These are phyloP conservation scores for Botrytis fabae DNA, from an alignment of 2,329 filamentous ascomycete species.

Conservation along the genomic window DNA sequence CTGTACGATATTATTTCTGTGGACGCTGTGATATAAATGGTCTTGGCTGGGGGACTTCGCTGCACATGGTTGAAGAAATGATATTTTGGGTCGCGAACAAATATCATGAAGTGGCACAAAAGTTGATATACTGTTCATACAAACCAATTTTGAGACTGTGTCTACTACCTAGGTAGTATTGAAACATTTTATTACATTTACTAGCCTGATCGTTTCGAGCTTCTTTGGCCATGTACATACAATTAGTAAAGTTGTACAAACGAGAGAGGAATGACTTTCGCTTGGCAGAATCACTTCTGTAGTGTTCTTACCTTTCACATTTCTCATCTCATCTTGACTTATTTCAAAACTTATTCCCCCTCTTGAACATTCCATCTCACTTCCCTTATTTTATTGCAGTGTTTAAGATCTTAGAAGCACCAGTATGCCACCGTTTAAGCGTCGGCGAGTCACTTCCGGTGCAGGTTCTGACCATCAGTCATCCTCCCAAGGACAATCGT, in stretches of 20 bases:
- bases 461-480: conserved; percentile 24
- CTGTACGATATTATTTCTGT: not conserved
- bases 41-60: not conserved
- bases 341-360: not conserved
- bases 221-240: not conserved
- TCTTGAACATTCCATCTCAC: not conserved
- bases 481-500: conserved; percentile 24
- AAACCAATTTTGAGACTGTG: not conserved
- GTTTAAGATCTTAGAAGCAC: not conserved
- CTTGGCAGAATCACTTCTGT: conserved; percentile 1
- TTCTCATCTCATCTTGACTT: not conserved
- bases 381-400: not conserved
- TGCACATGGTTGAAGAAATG: not conserved
- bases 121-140: not conserved
- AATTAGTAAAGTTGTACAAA: conserved; percentile 1
- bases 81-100: not conserved
- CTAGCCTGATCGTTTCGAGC: not conserved
- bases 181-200: not conserved
- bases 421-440: conserved; percentile 32
- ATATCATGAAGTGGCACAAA: conserved; percentile 3
- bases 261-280: conserved; percentile 1
- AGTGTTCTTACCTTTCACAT: conserved; percentile 3
- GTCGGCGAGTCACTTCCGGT: conserved; percentile 27
- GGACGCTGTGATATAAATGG: not conserved
- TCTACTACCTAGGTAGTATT: not conserved